Evolutionary conservation across 495 filamentous ascomycete genomes (phyloP).

Genomic region (Penicillium dipodomyicola): DNA sequence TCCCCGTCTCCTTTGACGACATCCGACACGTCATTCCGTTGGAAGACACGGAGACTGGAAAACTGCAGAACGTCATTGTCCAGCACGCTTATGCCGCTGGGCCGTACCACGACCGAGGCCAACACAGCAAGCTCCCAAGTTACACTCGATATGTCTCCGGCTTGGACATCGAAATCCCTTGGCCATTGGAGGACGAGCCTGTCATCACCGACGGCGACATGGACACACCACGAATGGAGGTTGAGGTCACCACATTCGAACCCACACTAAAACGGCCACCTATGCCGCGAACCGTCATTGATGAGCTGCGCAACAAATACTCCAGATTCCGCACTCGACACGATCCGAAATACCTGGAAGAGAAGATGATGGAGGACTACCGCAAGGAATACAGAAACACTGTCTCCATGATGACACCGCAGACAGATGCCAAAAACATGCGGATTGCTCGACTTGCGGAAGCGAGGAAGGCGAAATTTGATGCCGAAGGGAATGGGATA

Average conservation of each 20-base stretch:
- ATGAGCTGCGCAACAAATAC: constrained; percentile 87
- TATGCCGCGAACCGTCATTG: constrained; percentile 75
- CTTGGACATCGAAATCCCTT: constrained; percentile 63
- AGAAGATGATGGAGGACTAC: constrained; percentile 57
- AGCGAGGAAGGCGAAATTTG: constrained; percentile 25
- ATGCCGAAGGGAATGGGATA: constrained; percentile 38
- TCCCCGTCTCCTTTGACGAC: constrained; percentile 61
- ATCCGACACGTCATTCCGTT: constrained; percentile 80
- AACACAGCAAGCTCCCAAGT: constrained; percentile 34
- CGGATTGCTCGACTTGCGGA: constrained; percentile 26
- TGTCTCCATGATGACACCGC: constrained; percentile 50
- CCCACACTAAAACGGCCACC: constrained; percentile 72
- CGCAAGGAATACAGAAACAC: constrained; percentile 54
- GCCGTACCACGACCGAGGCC: constrained; percentile 34
- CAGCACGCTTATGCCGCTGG: constrained; percentile 55
- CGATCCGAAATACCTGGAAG: constrained; percentile 56
- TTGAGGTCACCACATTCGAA: constrained; percentile 70
- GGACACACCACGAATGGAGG: constrained; percentile 75
- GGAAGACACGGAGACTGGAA: constrained; percentile 58
- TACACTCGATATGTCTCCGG: constrained; percentile 46
- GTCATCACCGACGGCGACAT: constrained; percentile 47
- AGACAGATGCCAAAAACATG: constrained; percentile 30
- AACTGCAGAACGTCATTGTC: constrained; percentile 69
- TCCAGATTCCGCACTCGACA: constrained; percentile 79
- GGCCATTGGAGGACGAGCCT: constrained; percentile 55